These are phyloP conservation scores for Chaetoscypha palmicola DNA, from an alignment of 2,329 filamentous ascomycete species.

Conservation along the genomic window DNA sequence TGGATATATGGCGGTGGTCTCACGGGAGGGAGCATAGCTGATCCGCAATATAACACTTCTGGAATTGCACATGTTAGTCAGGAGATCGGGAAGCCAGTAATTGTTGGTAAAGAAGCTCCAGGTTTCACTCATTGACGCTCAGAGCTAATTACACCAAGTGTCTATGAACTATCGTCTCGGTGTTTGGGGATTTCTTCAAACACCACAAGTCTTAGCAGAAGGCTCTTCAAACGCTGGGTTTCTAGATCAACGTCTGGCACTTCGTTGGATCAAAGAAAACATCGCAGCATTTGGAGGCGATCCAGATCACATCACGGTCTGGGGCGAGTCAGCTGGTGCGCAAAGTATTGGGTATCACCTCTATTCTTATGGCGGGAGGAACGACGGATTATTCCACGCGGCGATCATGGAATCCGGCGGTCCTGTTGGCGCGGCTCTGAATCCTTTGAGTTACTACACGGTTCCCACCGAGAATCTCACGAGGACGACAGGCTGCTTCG, in stretches of 20 bases:
- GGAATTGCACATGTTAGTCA: conserved; percentile 50
- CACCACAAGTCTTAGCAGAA: conserved; percentile 42
- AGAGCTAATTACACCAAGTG: conserved; percentile 28
- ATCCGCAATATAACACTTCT: conserved; percentile 57
- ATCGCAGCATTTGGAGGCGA: conserved; percentile 62
- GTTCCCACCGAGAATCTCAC: conserved; percentile 34
- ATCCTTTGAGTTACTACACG: conserved; percentile 31
- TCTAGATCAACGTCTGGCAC: conserved; percentile 50
- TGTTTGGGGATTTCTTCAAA: conserved; percentile 60
- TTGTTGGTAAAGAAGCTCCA: conserved; percentile 38
- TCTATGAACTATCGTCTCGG: conserved; percentile 57
- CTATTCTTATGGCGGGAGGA: conserved; percentile 46
- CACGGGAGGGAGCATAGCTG: conserved; percentile 41
- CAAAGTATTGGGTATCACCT: conserved; percentile 48
- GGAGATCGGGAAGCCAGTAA: conserved; percentile 44
- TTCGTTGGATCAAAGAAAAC: conserved; percentile 52
- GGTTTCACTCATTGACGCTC: too few relatives aligned
- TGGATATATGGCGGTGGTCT: conserved; percentile 57
- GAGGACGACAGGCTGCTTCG: conserved; percentile 23
- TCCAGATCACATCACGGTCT: conserved; percentile 28
- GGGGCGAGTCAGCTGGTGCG: conserved; percentile 44
- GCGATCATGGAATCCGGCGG: conserved; percentile 48
- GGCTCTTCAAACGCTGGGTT: conserved; percentile 59
- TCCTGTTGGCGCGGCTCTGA: conserved; percentile 13
- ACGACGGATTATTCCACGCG: conserved; percentile 47